Evolutionary conservation across 1,139 yeast species (phyloP), one percentile per base, ranked within the genome.

Genomic region (Yamadazyma pseudoaaseri): DNA sequence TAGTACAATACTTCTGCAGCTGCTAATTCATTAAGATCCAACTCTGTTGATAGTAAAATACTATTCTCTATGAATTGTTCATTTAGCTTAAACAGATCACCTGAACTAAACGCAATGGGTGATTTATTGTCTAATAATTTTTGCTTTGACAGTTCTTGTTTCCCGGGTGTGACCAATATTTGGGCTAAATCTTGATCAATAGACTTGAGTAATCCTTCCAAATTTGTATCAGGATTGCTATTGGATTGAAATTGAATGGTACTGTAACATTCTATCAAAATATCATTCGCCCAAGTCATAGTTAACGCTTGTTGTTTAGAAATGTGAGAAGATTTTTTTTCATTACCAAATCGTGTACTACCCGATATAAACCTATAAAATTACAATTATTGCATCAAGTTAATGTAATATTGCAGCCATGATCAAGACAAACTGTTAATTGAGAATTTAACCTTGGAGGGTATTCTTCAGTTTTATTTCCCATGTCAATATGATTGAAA

Each of bases 11-110:
- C 39, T 45, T 69, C 70, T 4, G 70, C 72, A 3, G 70, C 48
- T 22, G 44, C 38, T 18, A 65, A 29, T 43, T 65, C 72, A 45
- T 67, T 66, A 42, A 67, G 44, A 36, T 58, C 61, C 24, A 71
- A 49, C 47, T 74, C 52, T 68, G 54, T 50, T 9, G 75, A 62
- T 30, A 85, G 62, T 34, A 81, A 72, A 1, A 89, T 80, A 2
- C 85, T 75, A 2, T 77, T 70, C 32, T 84, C 60, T 43, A 65
- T 45, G 38, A 68, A 70, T 17, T 52, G 49, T 26, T 80, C 84
- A 54, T 90, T 95, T 35, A 90, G 62, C 40, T 74, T 69, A 37
- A 83, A 67, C 43, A 83, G 89, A 41, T 83, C 90, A 12, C 72
- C 74, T 41, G 55, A 58, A 20, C 64, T 48, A 32, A 86, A 63